A percentile compares a stretch with the other conserved stretches of the same genome.
These are phyloP conservation scores for Hyphopichia buzzinii DNA, from an alignment of 1,139 yeast genomes.

Conservation along the genomic window DNA sequence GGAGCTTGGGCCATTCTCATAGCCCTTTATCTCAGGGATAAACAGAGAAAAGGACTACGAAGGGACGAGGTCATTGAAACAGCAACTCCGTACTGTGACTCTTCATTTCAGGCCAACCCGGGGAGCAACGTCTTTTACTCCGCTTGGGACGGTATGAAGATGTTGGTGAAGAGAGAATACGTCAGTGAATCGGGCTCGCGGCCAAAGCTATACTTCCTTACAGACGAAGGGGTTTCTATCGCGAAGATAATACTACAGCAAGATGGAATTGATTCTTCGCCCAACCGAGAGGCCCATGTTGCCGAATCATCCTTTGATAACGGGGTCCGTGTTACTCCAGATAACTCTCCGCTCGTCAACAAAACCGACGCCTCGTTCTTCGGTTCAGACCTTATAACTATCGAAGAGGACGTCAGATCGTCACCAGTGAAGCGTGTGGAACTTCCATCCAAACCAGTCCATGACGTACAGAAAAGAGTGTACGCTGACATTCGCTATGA, in stretches of 20 bases:
- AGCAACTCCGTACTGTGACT: conserved; percentile 64
- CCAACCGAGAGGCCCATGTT: conserved; percentile 11
- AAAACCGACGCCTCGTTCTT: not conserved
- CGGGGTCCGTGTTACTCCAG: conserved; percentile 28
- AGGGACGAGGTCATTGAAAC: conserved; percentile 56
- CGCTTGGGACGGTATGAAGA: conserved; percentile 77
- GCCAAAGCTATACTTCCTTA: conserved; percentile 60
- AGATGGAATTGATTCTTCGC: conserved; percentile 35
- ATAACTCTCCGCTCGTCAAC: conserved; percentile 4
- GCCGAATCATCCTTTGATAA: conserved; percentile 35
- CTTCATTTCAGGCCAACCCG: conserved; percentile 64
- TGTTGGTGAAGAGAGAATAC: conserved; percentile 59
- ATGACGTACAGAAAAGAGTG: conserved; percentile 22
- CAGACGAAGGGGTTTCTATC: conserved; percentile 69
- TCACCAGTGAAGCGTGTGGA: not conserved
- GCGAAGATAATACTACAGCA: conserved; percentile 57
- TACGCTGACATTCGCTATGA: conserved; percentile 29
- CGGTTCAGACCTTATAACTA: not conserved
- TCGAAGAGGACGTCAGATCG: not conserved
- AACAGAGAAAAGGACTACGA: conserved; percentile 49
- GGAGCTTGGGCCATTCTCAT: conserved; percentile 87
- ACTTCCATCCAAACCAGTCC: conserved; percentile 8
- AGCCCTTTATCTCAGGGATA: conserved; percentile 57
- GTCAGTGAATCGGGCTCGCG: conserved; percentile 55
- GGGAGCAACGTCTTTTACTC: conserved; percentile 63